Evolutionary conservation across 768 basidiomycete genomes (phyloP), one percentile per base, ranked within the genome.

Genomic region (Inosperma sp.): DNA sequence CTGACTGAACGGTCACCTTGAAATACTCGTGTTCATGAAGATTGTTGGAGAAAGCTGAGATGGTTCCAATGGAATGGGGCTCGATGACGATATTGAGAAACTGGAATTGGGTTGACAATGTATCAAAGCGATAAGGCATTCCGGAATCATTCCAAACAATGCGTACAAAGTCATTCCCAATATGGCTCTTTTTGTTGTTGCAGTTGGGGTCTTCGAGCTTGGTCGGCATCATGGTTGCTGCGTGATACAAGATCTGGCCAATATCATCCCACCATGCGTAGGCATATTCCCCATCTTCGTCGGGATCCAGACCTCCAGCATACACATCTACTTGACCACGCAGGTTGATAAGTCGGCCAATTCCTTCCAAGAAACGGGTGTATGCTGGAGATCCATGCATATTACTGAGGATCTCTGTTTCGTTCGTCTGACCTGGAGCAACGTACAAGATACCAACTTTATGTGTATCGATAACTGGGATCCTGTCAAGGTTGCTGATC

Each of bases 251-350:
- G 54, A 96, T 82, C 64, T 98, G 94, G 4, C 88, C 84, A 43
- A 97, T 93, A 61, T 97, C 93, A 65, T 98, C 93, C 91, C 94
- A 96, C 94, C 95, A 99, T 0, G 94, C 93, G 63, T 98, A 98
- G 0, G 95, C 91, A 62, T 94, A 96, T 67, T 93, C 88, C 12
- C 96, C 96, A 61, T 99, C 93, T 60, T 88, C 82, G 54, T 93
- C 89, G 7, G 91, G 83, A 62, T 93, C 86, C 21, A 98, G 76
- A 3, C 93, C 91, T 7, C 94, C 96, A 2, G 88, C 88, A 65
- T 94, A 96, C 14, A 98, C 83, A 62, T 95, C 93, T 8, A 86
- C 77, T 65, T 95, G 93, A 8, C 90, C 92, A 14, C 91, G 83
- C 16, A 97, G 73, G 56, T 88, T 82, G 65, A 97, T 90, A 50